Conservation (phyloP, 164 flowering plant species). For the Annona squamosa region DNA sequence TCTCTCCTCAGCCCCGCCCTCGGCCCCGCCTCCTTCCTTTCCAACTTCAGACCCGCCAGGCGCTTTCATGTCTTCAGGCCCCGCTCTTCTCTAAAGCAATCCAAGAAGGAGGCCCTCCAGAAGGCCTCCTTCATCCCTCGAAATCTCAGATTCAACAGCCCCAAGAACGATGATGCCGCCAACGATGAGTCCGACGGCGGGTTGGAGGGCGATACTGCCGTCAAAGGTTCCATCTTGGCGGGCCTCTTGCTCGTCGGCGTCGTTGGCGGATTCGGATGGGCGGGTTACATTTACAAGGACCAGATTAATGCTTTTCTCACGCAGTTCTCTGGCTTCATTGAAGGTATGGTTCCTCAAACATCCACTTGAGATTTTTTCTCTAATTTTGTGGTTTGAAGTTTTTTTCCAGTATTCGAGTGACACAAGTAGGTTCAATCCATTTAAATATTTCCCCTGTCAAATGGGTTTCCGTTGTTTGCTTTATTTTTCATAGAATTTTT, state of each 20-base stretch:
- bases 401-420: not conserved
- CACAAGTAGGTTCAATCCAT: not conserved
- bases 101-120: conserved; percentile 53
- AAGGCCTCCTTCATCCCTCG: conserved; percentile 41
- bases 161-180: conserved; percentile 23
- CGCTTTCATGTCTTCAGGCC: conserved; percentile 54
- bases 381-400: not conserved
- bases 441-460: not conserved
- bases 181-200: conserved; percentile 18
- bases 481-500: not conserved
- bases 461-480: not conserved
- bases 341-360: conserved; percentile 39
- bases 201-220: conserved; percentile 39
- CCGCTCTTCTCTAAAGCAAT: conserved; percentile 61
- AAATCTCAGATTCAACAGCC: conserved; percentile 41
- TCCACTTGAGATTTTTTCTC: not conserved
- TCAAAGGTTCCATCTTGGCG: conserved; percentile 84
- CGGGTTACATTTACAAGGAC: conserved; percentile 81
- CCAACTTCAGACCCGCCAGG: conserved; percentile 40
- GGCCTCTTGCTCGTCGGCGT: conserved; percentile 79
- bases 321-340: conserved; percentile 76
- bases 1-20: conserved; percentile 9
- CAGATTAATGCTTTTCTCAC: conserved; percentile 77
- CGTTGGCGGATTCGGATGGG: conserved; percentile 78
- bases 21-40: conserved; percentile 14